These are phyloP conservation scores for Ehretia macrophylla DNA, from an alignment of 257 asterid genomes.

Conservation along the genomic window DNA sequence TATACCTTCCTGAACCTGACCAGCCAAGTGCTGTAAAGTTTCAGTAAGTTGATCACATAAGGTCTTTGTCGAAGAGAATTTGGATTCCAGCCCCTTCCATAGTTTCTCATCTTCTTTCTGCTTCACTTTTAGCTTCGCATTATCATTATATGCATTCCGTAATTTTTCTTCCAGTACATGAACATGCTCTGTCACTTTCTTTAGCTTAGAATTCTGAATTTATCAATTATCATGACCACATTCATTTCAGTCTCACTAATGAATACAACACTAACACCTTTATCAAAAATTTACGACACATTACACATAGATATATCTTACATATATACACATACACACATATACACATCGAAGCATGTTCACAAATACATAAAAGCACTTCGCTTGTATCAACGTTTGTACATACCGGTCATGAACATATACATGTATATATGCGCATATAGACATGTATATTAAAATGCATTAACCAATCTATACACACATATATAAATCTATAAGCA, in stretches of 20 bases:
- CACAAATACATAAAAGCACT: background rate
- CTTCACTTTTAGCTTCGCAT: constrained; percentile 73
- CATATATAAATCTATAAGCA: constrained; percentile 1
- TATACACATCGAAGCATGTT: no score
- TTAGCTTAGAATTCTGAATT: constrained; percentile 78
- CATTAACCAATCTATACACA: constrained; percentile 6
- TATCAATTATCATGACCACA: constrained; percentile 12
- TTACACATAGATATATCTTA: background rate
- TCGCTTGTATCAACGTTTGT: background rate
- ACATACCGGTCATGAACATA: background rate
- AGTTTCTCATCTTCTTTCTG: constrained; percentile 94
- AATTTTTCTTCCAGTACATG: constrained; percentile 74
- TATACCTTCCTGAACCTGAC: constrained; percentile 78
- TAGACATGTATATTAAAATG: background rate
- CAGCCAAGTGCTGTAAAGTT: constrained; percentile 64
- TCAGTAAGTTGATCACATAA: constrained; percentile 76
- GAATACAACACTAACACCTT: background rate
- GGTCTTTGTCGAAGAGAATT: constrained; percentile 71
- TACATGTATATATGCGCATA: constrained; percentile 1
- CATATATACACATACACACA: no score
- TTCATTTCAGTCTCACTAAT: constrained; percentile 8
- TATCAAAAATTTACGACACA: no score
- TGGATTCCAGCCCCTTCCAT: constrained; percentile 92
- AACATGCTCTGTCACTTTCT: constrained; percentile 66
- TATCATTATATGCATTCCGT: constrained; percentile 82